phyloP scores from a whole-genome alignment of 352 stramenopile species.

The Phytophthora litchii region DNA sequence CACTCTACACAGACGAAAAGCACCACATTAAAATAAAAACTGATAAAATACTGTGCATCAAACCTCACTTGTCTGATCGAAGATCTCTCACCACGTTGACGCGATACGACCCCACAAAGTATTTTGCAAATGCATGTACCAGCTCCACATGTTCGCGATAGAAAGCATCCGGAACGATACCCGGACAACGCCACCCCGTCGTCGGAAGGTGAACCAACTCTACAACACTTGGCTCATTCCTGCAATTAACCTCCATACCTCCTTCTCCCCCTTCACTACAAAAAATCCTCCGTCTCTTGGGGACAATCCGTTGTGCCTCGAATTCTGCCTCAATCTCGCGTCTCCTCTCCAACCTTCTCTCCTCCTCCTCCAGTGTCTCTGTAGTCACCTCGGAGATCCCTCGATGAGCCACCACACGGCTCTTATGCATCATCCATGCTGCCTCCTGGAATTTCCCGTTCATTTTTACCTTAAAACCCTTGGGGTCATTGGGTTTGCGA shows the following conservation, averaged over 20 bases:
- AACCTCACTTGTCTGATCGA: constrained; percentile 61
- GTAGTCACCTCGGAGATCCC: constrained; percentile 2
- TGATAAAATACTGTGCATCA: not conserved
- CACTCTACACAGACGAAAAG: constrained; percentile 38
- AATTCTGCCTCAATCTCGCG: constrained; percentile 18
- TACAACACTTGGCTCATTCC: not conserved
- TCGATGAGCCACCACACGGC: constrained; percentile 53
- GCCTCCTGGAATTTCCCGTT: constrained; percentile 68
- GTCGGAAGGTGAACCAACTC: constrained; percentile 48
- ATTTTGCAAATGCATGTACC: constrained; percentile 71
- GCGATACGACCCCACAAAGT: constrained; percentile 64
- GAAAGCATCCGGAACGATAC: constrained; percentile 60
- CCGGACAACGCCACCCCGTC: constrained; percentile 64
- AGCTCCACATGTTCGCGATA: constrained; percentile 57
- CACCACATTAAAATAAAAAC: constrained; percentile 2
- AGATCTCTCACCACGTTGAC: constrained; percentile 71
- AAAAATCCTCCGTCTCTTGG: constrained; percentile 22
- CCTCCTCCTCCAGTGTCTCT: constrained; percentile 15
- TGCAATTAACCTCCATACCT: not conserved
- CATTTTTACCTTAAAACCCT: constrained; percentile 79
- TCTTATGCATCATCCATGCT: constrained; percentile 76
- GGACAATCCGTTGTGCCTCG: constrained; percentile 4
- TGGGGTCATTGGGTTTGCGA: constrained; percentile 63
- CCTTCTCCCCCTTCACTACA: constrained; percentile 17
- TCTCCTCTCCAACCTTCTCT: constrained; percentile 19